These are phyloP conservation scores for Ascochyta lentis DNA, from an alignment of 2,329 filamentous ascomycete species.

Conservation along the genomic window DNA sequence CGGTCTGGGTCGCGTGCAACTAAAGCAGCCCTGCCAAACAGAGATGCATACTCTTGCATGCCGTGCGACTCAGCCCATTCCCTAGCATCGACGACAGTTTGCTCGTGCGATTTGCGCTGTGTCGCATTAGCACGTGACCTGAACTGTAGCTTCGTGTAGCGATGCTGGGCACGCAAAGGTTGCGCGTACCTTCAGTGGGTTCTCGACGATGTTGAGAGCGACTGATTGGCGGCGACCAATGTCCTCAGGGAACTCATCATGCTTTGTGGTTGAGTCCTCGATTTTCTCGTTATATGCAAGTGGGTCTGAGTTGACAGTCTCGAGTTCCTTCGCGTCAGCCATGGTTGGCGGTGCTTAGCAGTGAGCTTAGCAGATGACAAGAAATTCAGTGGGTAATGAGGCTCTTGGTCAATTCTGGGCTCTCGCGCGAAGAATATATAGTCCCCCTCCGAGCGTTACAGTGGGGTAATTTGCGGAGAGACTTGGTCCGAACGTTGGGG, in stretches of 20 bases:
- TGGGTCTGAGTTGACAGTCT: neutral
- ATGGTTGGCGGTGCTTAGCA: conserved; percentile 17
- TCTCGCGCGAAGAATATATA: conserved; percentile 13
- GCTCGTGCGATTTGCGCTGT: conserved; percentile 57
- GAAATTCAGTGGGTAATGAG: conserved; percentile 11
- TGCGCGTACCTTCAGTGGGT: conserved; percentile 51
- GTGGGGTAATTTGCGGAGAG: conserved; percentile 14
- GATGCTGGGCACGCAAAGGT: neutral
- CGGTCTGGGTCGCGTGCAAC: conserved; percentile 72
- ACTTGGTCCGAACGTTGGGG: neutral
- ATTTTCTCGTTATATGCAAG: conserved; percentile 13
- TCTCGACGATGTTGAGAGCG: conserved; percentile 57
- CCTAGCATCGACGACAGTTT: conserved; percentile 63
- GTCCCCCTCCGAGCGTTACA: conserved; percentile 6
- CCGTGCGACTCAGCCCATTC: conserved; percentile 67
- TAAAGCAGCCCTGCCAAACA: conserved; percentile 73
- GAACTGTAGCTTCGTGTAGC: conserved; percentile 13
- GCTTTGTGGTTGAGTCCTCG: conserved; percentile 12
- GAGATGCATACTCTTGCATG: conserved; percentile 63
- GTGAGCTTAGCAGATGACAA: conserved; percentile 11
- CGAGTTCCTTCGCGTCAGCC: conserved; percentile 16
- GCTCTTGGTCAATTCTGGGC: conserved; percentile 13
- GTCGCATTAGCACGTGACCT: conserved; percentile 32
- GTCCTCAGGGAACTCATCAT: conserved; percentile 14
- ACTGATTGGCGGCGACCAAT: conserved; percentile 49